Evolutionary conservation across 202 grass and related monocot species (phyloP).

Genomic region (Carex arenaria): DNA sequence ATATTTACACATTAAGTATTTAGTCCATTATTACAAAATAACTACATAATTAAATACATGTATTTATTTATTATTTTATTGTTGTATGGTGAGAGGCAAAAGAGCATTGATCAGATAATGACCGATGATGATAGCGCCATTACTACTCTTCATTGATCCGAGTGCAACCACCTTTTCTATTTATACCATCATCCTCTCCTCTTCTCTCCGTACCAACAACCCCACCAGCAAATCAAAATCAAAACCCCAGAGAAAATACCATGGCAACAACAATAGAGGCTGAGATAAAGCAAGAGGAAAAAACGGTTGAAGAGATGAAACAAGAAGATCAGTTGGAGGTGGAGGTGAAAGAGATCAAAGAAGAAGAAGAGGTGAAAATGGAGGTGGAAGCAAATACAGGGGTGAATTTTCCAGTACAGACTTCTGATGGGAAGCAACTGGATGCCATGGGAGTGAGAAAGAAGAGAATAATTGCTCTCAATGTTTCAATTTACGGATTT

Average conservation of each 20-base stretch:
- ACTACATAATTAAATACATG: background rate
- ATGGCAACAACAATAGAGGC: slow-evolving; percentile 15
- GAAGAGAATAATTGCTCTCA: slow-evolving; percentile 26
- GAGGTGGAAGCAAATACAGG: slow-evolving; percentile 22
- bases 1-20: background rate
- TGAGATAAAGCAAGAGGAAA: slow-evolving; percentile 14
- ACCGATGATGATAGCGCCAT: background rate
- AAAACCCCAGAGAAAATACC: background rate
- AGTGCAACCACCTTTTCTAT: slow-evolving; percentile 14
- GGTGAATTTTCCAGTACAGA: slow-evolving; percentile 21
- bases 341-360: slow-evolving; percentile 2
- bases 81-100: background rate
- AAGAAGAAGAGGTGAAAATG: slow-evolving; percentile 21
- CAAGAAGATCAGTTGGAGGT: too few relatives aligned
- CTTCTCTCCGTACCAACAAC: background rate
- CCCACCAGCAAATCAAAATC: background rate
- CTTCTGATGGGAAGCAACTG: slow-evolving; percentile 27
- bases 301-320: background rate
- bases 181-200: slow-evolving; percentile 1
- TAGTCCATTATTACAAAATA: background rate
- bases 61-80: background rate
- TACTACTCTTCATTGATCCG: slow-evolving; percentile 11
- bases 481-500: slow-evolving; percentile 33
- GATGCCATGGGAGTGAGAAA: slow-evolving; percentile 22
- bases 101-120: background rate